Evolutionary conservation across 2,329 filamentous ascomycete species (phyloP).

Genomic region (Beauveria sp.): DNA sequence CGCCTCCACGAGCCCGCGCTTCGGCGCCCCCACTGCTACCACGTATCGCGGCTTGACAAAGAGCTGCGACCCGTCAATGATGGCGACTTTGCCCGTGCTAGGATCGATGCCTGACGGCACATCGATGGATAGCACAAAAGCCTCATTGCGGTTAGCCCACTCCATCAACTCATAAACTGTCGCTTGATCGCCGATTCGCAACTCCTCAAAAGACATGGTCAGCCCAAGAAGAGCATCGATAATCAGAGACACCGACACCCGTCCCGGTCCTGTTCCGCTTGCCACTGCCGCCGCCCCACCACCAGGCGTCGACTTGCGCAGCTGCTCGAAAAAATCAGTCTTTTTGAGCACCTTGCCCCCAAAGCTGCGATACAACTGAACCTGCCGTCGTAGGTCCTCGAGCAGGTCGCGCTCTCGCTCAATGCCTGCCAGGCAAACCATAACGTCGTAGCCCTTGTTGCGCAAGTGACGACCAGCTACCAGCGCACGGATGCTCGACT

Average conservation of each 20-base stretch:
- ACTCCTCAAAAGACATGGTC: constrained; percentile 80
- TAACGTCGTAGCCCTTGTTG: constrained; percentile 72
- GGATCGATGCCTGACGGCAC: constrained; percentile 85
- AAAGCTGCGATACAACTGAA: constrained; percentile 76
- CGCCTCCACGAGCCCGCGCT: constrained; percentile 74
- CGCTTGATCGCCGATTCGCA: constrained; percentile 74
- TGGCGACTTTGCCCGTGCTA: constrained; percentile 57
- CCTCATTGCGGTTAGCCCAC: constrained; percentile 85
- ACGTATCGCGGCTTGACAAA: constrained; percentile 78
- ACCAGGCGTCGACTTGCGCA: constrained; percentile 38
- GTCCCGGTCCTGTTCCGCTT: constrained; percentile 41
- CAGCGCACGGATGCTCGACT: constrained; percentile 75
- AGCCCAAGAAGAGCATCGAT: constrained; percentile 84
- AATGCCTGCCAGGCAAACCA: constrained; percentile 77
- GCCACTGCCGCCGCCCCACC: constrained; percentile 17
- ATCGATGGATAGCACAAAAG: constrained; percentile 79
- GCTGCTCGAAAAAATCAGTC: constrained; percentile 52
- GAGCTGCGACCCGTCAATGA: constrained; percentile 67
- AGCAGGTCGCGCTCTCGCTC: constrained; percentile 76
- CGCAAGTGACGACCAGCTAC: constrained; percentile 81
- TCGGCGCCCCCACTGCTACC: constrained; percentile 78
- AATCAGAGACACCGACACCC: constrained; percentile 64
- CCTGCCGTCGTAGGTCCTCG: constrained; percentile 71
- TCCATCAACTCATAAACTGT: constrained; percentile 84
- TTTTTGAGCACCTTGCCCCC: constrained; percentile 65